These are phyloP conservation scores for Pisolithus sp. DNA, from an alignment of 768 basidiomycete genomes.

Conservation along the genomic window DNA sequence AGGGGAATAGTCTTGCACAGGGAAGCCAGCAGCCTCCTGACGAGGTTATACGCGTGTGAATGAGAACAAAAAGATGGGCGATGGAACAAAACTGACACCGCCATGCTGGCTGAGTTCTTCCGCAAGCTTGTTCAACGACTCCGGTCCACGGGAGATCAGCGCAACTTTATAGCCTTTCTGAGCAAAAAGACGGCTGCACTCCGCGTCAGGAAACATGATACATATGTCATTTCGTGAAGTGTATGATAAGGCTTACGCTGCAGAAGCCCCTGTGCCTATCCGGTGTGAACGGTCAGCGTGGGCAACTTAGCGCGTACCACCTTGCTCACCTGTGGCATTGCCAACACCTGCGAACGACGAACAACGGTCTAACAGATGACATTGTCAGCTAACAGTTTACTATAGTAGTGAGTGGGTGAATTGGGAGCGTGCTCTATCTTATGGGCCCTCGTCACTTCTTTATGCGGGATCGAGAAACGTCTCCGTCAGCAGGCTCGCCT, in stretches of 20 bases:
- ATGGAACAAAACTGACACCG: constrained; percentile 36
- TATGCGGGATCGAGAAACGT: background rate
- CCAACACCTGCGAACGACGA: constrained; percentile 56
- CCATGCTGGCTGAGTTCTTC: constrained; percentile 49
- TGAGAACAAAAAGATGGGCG: background rate
- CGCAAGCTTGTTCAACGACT: constrained; percentile 46
- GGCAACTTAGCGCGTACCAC: background rate
- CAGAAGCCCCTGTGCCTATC: constrained; percentile 52
- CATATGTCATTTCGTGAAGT: background rate
- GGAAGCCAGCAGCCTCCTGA: constrained; percentile 60
- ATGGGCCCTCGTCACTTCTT: constrained; percentile 3
- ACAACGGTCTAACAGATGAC: constrained; percentile 38
- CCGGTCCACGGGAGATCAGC: constrained; percentile 52
- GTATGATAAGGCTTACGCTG: constrained; percentile 38
- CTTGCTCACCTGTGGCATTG: constrained; percentile 29
- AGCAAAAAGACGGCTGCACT: constrained; percentile 48
- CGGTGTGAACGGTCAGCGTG: background rate
- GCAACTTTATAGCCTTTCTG: constrained; percentile 63
- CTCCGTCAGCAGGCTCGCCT: background rate
- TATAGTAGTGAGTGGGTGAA: background rate
- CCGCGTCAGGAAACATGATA: background rate
- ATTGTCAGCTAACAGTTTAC: constrained; percentile 11
- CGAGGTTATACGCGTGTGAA: background rate
- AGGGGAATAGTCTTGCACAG: constrained; percentile 45
- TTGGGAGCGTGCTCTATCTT: background rate